Evolutionary conservation across 495 filamentous ascomycete genomes (phyloP).

Genomic region (Hyaloscypha hepaticicola): DNA sequence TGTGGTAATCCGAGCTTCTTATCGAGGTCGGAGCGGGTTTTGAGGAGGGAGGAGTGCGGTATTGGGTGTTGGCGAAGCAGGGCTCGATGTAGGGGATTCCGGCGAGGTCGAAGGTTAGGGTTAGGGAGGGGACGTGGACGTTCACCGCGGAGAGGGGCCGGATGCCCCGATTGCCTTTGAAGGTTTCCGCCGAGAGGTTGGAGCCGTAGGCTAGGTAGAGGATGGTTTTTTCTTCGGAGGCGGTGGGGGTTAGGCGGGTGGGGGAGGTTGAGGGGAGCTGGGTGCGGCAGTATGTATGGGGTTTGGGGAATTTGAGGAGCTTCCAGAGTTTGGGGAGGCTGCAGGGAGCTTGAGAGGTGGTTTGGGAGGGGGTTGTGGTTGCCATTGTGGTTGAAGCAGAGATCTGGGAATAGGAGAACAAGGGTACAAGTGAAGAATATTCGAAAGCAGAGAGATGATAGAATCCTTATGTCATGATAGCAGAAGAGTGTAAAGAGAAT

Average conservation of each 20-base stretch:
- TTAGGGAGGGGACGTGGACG: slow-evolving; percentile 74
- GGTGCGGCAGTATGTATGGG: background rate
- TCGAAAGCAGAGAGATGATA: background rate
- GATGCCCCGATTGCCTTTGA: slow-evolving; percentile 73
- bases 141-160: slow-evolving; percentile 73
- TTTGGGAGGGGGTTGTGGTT: background rate
- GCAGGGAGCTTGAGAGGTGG: background rate
- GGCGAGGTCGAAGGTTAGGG: slow-evolving; percentile 79
- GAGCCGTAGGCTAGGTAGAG: slow-evolving; percentile 96
- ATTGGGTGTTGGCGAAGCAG: slow-evolving; percentile 81
- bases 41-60: slow-evolving; percentile 46
- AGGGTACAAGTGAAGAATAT: background rate
- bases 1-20: slow-evolving; percentile 39
- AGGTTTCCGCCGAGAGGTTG: slow-evolving; percentile 75
- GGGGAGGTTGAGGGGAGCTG: slow-evolving; percentile 10
- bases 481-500: background rate
- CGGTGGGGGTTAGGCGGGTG: slow-evolving; percentile 10
- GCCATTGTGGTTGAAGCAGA: background rate
- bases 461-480: background rate
- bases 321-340: background rate
- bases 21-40: slow-evolving; percentile 29
- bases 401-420: background rate
- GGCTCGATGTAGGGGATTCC: slow-evolving; percentile 87
- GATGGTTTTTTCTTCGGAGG: slow-evolving; percentile 47
- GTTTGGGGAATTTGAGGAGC: background rate